Evolutionary conservation across 1,139 yeast genomes (phyloP), one percentile per base, ranked within the genome.

Genomic region (Saccharomyces hybrid): DNA sequence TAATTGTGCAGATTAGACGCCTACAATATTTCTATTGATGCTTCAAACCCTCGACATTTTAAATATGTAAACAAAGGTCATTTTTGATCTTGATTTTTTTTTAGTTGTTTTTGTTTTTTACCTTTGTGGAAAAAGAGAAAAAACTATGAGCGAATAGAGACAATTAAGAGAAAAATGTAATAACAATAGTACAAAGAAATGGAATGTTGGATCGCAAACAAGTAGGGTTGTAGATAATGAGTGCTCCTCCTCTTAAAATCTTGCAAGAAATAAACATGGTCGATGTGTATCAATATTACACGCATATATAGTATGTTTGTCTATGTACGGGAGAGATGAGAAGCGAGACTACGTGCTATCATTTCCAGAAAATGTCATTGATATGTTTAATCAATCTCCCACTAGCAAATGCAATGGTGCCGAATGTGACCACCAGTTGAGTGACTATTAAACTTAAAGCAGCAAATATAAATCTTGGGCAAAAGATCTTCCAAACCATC

Each of bases 401-500:
- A 28, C 85, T 77, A 0, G 89, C 88, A 68, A 84, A 83, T 64
- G 86, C 86, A 49, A 86, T 75, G 0, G 88, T 79, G 1, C 84
- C 68, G 44, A 81, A 63, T 1, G 86, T 78, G 48, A 86, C 75
- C 3, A 83, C 77, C 6, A 85, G 60, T 65, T 90, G 89, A 55
- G 84, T 75, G 25, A 81, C 75, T 1, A 89, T 74, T 61, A 90
- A 74, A 27, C 86, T 78, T 63, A 90, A 69, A 3, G 87, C 93
- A 53, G 95, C 93, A 63, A 91, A 77, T 88, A 95, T 87, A 71
- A 84, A 93, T 60, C 99, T 78, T 3, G 99, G 99, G 0, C 99
- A 98, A 74, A 95, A 95, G 32, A 95, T 88, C 73, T 95, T 95
- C 99, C 99, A 95, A 38, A 95, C 97, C 99, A 95, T 95, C 64